A percentile compares a stretch with the other conserved stretches of the same genome.
phyloP scores from a whole-genome alignment of 208 protist genomes.

The Crithidia brevicula region DNA sequence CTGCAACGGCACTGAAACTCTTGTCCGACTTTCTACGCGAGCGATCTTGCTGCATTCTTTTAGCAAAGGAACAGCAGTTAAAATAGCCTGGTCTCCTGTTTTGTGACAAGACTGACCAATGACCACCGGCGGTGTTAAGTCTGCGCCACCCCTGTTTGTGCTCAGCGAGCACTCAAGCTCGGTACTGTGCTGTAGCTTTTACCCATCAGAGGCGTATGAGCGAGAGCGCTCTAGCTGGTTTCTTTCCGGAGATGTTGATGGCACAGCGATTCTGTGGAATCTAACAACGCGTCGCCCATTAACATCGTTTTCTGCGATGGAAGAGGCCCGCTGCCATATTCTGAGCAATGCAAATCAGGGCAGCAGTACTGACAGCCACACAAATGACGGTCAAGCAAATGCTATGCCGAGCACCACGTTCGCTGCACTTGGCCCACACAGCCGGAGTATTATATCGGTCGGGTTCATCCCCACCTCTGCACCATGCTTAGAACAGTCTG shows the following conservation, averaged over 20 bases:
- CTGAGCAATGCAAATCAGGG: neutral
- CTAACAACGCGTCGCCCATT: constrained; percentile 53
- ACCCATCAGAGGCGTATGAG: constrained; percentile 16
- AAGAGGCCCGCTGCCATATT: constrained; percentile 12
- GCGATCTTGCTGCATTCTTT: too few relatives aligned
- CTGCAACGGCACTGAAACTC: too few relatives aligned
- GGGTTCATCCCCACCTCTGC: constrained; percentile 26
- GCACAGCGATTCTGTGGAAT: constrained; percentile 74
- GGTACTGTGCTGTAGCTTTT: constrained; percentile 70
- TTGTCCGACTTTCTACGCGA: too few relatives aligned
- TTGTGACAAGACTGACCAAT: neutral
- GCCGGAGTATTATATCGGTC: constrained; percentile 25
- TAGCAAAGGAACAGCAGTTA: too few relatives aligned
- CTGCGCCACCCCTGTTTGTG: constrained; percentile 61
- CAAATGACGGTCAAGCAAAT: too few relatives aligned
- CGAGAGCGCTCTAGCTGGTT: constrained; percentile 45
- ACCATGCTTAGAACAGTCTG: neutral
- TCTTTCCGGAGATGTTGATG: constrained; percentile 74
- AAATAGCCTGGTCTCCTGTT: too few relatives aligned
- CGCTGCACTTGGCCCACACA: constrained; percentile 18
- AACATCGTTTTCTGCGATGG: constrained; percentile 39
- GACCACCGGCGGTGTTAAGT: neutral
- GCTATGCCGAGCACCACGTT: neutral
- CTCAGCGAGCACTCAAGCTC: constrained; percentile 58
- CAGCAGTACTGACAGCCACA: neutral